Conservation (phyloP, 164 flowering plant species). For the Aristolochia contorta region DNA sequence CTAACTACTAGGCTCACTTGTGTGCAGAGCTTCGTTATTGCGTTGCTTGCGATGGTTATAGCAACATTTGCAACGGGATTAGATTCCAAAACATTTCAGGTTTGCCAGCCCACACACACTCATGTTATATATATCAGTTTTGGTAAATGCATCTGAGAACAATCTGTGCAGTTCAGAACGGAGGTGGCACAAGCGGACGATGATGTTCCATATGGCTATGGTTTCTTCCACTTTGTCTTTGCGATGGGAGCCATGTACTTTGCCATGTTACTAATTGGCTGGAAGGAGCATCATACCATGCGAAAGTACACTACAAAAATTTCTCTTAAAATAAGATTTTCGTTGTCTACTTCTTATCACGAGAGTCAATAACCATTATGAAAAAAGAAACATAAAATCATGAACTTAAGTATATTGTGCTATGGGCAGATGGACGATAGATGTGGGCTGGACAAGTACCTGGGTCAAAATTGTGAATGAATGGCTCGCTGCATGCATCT, state of each 20-base stretch:
- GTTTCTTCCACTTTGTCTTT: slow-evolving; percentile 91
- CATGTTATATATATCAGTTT: not conserved
- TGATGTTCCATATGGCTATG: slow-evolving; percentile 85
- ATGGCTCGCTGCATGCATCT: slow-evolving; percentile 80
- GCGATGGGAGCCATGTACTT: slow-evolving; percentile 91
- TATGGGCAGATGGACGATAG: slow-evolving; percentile 73
- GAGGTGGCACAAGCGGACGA: slow-evolving; percentile 38
- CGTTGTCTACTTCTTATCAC: no score
- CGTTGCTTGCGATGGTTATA: slow-evolving; percentile 69
- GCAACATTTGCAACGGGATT: slow-evolving; percentile 96
- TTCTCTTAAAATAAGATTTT: not conserved
- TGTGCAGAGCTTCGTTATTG: slow-evolving; percentile 79
- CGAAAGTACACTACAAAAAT: slow-evolving; percentile 37
- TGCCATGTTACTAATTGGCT: slow-evolving; percentile 78
- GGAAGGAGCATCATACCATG: slow-evolving; percentile 73
- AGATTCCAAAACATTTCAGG: slow-evolving; percentile 93
- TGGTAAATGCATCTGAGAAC: slow-evolving; percentile 14
- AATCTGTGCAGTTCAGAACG: slow-evolving; percentile 57
- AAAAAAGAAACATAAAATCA: no score
- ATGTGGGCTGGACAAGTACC: slow-evolving; percentile 94
- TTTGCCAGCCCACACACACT: slow-evolving; percentile 10
- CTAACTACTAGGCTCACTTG: no score
- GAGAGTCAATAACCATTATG: no score
- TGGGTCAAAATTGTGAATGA: slow-evolving; percentile 88
- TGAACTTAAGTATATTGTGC: no score